These are phyloP conservation scores for Trichophyton verrucosum DNA, from an alignment of 2,329 filamentous ascomycete genomes.

Conservation along the genomic window DNA sequence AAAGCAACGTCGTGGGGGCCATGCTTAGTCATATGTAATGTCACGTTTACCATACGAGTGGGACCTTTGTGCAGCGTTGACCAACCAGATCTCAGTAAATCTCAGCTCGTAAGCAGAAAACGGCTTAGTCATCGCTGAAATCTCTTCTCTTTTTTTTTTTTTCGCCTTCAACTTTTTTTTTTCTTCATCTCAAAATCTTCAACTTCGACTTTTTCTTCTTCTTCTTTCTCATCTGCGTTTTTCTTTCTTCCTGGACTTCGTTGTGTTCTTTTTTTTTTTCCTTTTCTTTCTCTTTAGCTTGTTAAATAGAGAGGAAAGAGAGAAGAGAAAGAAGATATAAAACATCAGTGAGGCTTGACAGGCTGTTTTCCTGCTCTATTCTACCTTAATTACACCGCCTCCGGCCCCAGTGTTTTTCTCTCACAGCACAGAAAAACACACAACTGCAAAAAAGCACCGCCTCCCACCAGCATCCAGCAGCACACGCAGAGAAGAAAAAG, in stretches of 20 bases:
- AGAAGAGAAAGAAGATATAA: neutral
- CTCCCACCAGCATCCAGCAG: too few relatives aligned
- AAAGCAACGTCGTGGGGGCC: neutral
- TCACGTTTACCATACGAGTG: neutral
- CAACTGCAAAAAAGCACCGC: neutral
- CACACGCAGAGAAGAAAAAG: neutral
- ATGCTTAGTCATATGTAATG: neutral
- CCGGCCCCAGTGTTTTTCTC: neutral
- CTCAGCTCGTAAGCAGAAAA: neutral
- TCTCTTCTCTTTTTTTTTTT: neutral
- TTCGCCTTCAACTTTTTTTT: neutral
- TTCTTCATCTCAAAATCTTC: constrained; percentile 1
- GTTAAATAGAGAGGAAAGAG: constrained; percentile 1
- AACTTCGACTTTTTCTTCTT: neutral
- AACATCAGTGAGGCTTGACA: neutral
- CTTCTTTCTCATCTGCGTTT: constrained; percentile 5
- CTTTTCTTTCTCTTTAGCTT: neutral
- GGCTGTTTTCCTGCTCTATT: neutral
- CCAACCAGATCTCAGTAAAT: neutral
- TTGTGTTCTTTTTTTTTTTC: constrained; percentile 5
- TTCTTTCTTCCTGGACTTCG: neutral
- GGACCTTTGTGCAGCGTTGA: neutral
- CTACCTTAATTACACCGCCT: constrained; percentile 1
- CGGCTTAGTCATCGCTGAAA: neutral
- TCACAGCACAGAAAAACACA: neutral